Evolutionary conservation across 1,139 yeast genomes (phyloP), one percentile per base, ranked within the genome.

Genomic region (Yamadazyma siamensis): DNA sequence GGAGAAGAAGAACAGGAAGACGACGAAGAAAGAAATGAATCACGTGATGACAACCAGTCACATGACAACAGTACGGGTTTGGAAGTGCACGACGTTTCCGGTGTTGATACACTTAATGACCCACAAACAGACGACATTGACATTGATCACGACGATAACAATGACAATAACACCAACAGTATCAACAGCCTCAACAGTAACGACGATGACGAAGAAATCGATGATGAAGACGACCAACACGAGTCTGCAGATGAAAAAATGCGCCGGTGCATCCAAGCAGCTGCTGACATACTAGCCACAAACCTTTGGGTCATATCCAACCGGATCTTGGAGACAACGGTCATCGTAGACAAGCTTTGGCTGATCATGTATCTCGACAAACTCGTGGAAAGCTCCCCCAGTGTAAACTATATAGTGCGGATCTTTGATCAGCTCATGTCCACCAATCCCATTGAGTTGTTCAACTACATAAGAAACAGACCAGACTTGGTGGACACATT

Each of bases 381-480:
- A 23, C 49, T 69, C 23, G 44, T 50, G 18, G 74, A 67, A 43
- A 54, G 59, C 38, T 59, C 62, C 15, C 72, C 73, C 0, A 49
- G 63, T 10, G 71, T 65, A 6, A 46, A 66, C 9, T 66, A 63
- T 41, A 38, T 68, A 28, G 61, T 67, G 16, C 71, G 61, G 29
- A 64, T 69, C 18, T 50, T 68, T 33, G 74, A 68, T 39, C 74
- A 67, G 38, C 49, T 69, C 29, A 61, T 68, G 71, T 72, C 66
- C 29, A 56, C 70, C 9, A 67, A 68, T 41, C 59, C 69, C 43
- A 64, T 67, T 15, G 72, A 67, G 38, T 61, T 76, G 36, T 56
- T 77, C 34, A 73, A 75, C 41, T 77, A 73, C 41, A 63, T 78
- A 23, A 54, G 82, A 38, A 59, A 65, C 23, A 79, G 75, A 46